These are phyloP conservation scores for Phytophthora vignae DNA, from an alignment of 352 stramenopile species.

Conservation along the genomic window DNA sequence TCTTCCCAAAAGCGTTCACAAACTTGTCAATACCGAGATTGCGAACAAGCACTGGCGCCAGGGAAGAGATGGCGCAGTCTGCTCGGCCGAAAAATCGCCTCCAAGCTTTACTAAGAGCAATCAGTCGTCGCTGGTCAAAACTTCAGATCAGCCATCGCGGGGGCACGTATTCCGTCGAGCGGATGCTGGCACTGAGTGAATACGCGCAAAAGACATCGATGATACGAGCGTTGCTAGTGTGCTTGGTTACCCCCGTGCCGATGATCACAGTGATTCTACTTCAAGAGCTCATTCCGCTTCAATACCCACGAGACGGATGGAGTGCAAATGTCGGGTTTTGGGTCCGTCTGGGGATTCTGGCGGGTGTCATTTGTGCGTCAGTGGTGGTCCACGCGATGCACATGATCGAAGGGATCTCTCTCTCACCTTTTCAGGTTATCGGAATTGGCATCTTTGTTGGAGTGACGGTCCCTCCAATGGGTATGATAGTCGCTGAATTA, in stretches of 20 bases:
- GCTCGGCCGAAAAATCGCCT: neutral
- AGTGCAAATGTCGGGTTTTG: slow-evolving; percentile 1
- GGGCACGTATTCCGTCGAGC: slow-evolving; percentile 13
- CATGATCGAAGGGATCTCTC: slow-evolving; percentile 4
- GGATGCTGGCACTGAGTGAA: slow-evolving; percentile 24
- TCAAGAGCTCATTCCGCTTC: slow-evolving; percentile 6
- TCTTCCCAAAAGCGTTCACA: neutral
- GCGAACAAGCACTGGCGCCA: neutral
- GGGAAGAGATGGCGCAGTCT: neutral
- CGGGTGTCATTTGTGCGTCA: neutral
- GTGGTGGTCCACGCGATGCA: slow-evolving; percentile 4
- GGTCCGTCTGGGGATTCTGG: slow-evolving; percentile 2
- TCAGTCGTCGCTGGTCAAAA: slow-evolving; percentile 1
- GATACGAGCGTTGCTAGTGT: neutral
- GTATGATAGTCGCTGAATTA: neutral
- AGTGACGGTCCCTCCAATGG: neutral
- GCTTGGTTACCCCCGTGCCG: neutral
- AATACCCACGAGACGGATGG: neutral
- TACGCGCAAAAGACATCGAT: slow-evolving; percentile 12
- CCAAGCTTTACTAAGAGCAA: neutral
- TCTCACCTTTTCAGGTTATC: neutral
- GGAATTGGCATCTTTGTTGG: neutral
- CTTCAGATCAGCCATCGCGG: slow-evolving; percentile 22
- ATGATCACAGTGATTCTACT: slow-evolving; percentile 9
- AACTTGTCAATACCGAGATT: neutral